Percentiles rank a stretch among this genome's conserved stretches.
These are phyloP conservation scores for Mayamaea pseudoterrestris DNA, from an alignment of 108 stramenopile genomes.

Conservation along the genomic window DNA sequence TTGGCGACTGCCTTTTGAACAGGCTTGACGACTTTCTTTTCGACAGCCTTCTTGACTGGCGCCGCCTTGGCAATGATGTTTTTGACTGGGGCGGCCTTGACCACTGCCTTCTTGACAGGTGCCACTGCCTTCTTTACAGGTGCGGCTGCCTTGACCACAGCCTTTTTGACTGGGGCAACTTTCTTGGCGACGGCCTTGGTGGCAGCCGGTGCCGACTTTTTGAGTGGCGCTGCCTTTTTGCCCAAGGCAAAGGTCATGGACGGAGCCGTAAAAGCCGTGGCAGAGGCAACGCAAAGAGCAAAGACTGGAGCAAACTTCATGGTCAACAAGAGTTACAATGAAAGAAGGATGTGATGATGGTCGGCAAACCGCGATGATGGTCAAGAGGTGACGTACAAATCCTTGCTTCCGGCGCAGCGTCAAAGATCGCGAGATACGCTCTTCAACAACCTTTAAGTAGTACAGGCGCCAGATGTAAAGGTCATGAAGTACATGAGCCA, in stretches of 20 bases:
- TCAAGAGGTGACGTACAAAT: too few species aligned
- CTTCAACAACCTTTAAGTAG: too few species aligned
- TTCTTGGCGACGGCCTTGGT: conserved; percentile 3
- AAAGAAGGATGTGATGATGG: too few species aligned
- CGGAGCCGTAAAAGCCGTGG: conserved; percentile 37
- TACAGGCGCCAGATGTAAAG: too few species aligned
- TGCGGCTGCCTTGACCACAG: not conserved
- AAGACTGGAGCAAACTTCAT: conserved; percentile 47
- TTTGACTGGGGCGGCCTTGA: conserved; percentile 9
- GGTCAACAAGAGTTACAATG: too few species aligned
- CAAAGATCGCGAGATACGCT: too few species aligned
- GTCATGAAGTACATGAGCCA: too few species aligned
- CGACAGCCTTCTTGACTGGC: conserved; percentile 13
- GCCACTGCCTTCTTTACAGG: conserved; percentile 6
- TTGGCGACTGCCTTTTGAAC: conserved; percentile 2
- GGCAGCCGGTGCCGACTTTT: not conserved
- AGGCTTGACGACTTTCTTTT: conserved; percentile 9
- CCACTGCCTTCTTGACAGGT: conserved; percentile 8
- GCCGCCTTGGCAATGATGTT: not conserved
- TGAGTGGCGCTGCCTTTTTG: conserved; percentile 13
- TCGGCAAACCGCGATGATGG: too few species aligned
- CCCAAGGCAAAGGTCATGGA: conserved; percentile 24
- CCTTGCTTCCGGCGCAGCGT: too few species aligned
- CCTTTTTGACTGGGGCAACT: conserved; percentile 8
- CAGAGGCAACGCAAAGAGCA: conserved; percentile 34